Conservation (phyloP, 176 grass and related monocot genomes). For the Oryza coarctata region DNA sequence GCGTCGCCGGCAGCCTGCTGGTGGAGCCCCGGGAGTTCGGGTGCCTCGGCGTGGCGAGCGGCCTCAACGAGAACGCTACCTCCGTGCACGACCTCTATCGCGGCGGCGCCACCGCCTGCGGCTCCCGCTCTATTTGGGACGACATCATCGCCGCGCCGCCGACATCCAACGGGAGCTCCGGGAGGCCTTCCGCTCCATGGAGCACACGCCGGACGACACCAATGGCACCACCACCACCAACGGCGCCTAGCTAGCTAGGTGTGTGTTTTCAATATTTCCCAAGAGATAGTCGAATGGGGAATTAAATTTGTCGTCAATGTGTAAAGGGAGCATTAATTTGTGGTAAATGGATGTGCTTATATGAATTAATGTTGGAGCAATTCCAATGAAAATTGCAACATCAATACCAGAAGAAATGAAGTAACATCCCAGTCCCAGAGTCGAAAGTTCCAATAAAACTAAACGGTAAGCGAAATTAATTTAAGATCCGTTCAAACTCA, state of each 20-base stretch:
- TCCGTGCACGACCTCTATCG: constrained; percentile 70
- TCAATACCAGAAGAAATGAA: neutral
- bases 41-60: constrained; percentile 64
- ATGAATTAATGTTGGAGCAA: neutral
- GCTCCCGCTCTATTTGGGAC: constrained; percentile 62
- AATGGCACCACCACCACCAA: no score
- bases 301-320: neutral
- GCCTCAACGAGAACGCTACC: constrained; percentile 67
- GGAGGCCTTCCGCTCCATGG: constrained; percentile 44
- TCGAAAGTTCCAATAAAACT: no score
- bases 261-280: no score
- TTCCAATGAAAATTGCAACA: neutral
- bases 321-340: neutral
- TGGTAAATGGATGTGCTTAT: neutral
- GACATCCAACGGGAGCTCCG: constrained; percentile 53
- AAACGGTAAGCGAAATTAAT: no score
- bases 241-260: no score
- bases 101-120: constrained; percentile 45
- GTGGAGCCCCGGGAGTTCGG: constrained; percentile 59
- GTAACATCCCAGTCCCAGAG: no score
- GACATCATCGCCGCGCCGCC: constrained; percentile 54
- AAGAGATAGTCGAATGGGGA: neutral
- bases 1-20: constrained; percentile 42
- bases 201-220: neutral
- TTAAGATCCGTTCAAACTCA: no score